Evolutionary conservation across 345 rosid genomes (phyloP).

Genomic region (Adansonia digitata): DNA sequence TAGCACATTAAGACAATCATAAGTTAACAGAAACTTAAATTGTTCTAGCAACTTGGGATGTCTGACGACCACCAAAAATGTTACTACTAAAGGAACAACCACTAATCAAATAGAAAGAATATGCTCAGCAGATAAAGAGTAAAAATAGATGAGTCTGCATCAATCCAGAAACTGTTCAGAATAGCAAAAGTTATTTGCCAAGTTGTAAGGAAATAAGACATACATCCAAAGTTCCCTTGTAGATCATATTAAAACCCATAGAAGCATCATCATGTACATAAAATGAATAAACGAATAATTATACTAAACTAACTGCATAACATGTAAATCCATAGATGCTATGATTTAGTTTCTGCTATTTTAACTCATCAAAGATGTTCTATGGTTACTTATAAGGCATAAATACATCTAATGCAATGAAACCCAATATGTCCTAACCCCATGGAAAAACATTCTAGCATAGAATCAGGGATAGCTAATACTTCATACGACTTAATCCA

Average conservation of each 20-base stretch:
- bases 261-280: background rate
- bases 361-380: background rate
- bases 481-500: too few species aligned
- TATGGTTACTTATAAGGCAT: background rate
- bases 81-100: background rate
- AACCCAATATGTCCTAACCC: background rate
- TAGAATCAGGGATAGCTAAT: too few species aligned
- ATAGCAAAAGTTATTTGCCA: background rate
- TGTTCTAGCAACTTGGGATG: background rate
- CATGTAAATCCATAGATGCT: background rate
- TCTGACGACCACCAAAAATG: background rate
- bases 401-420: background rate
- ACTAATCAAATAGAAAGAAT: background rate
- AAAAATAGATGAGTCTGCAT: background rate
- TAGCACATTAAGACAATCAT: background rate
- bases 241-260: background rate
- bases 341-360: background rate
- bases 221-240: background rate
- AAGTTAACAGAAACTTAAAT: background rate
- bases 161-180: background rate
- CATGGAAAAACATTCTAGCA: background rate
- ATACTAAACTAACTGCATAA: background rate
- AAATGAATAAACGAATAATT: background rate
- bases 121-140: background rate
- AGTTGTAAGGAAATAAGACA: background rate